A percentile compares a stretch with the other conserved stretches of the same genome.
phyloP scores from a whole-genome alignment of 495 filamentous ascomycete genomes.

The Annulohypoxylon maeteangense region DNA sequence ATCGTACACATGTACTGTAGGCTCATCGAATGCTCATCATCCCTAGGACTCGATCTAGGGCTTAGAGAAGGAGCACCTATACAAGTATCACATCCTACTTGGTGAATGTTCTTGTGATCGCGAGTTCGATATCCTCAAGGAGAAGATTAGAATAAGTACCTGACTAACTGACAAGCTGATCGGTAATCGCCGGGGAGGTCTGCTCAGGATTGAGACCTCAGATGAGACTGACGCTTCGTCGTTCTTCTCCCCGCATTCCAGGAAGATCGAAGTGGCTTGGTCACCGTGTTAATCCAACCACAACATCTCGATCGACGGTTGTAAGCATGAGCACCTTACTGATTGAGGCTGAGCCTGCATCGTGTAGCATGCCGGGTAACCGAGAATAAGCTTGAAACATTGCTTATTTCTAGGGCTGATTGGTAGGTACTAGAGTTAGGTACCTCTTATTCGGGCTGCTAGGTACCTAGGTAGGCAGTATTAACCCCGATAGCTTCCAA shows the following conservation, averaged over 20 bases:
- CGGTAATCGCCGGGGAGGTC: background rate
- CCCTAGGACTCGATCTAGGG: background rate
- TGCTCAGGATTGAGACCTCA: slow-evolving; percentile 8
- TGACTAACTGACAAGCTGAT: slow-evolving; percentile 19
- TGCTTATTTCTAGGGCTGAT: slow-evolving; percentile 1
- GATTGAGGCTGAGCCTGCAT: slow-evolving; percentile 20
- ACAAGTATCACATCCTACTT: too few species aligned
- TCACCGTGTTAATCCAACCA: slow-evolving; percentile 6
- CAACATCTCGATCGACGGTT: slow-evolving; percentile 13
- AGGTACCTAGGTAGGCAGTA: too few species aligned
- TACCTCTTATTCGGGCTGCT: too few species aligned
- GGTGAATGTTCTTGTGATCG: background rate
- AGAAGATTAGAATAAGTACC: slow-evolving; percentile 8
- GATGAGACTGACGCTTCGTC: background rate
- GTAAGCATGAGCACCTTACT: background rate
- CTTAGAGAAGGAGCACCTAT: background rate
- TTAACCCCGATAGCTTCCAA: background rate
- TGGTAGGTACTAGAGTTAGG: too few species aligned
- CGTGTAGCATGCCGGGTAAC: slow-evolving; percentile 12
- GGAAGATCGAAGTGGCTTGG: slow-evolving; percentile 24
- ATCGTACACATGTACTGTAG: slow-evolving; percentile 6
- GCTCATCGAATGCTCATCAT: background rate
- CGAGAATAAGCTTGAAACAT: slow-evolving; percentile 10
- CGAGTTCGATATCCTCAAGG: slow-evolving; percentile 26
- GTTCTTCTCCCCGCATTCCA: slow-evolving; percentile 24